A percentile compares a stretch with the other conserved stretches of the same genome.
These are phyloP conservation scores for Rhodotorula sp. DNA, from an alignment of 1,284 basidiomycete genomes.

Conservation along the genomic window DNA sequence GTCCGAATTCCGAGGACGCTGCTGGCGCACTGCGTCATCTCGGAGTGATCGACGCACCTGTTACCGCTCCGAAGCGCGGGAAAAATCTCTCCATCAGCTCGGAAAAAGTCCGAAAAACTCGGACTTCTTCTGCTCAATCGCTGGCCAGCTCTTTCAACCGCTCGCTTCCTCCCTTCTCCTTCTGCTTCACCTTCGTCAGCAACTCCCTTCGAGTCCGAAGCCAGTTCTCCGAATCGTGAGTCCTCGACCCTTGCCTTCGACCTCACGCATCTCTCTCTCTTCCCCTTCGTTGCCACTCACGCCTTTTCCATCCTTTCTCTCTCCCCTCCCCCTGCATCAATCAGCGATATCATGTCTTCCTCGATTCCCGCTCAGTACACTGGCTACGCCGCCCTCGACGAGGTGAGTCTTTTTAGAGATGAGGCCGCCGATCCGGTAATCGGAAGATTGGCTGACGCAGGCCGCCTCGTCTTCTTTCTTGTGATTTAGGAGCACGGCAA, in stretches of 20 bases:
- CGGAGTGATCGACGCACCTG: too few relatives aligned
- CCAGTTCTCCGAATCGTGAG: neutral
- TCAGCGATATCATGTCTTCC: slow-evolving; percentile 11
- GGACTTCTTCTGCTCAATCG: neutral
- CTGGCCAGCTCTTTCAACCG: neutral
- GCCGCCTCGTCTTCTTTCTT: too few relatives aligned
- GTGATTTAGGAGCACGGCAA: slow-evolving; percentile 15
- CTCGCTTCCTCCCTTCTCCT: neutral
- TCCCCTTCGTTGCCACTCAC: neutral
- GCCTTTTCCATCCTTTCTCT: neutral
- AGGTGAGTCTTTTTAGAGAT: slow-evolving; percentile 18
- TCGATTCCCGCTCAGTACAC: slow-evolving; percentile 35
- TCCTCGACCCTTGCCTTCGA: neutral
- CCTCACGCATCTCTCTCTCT: neutral
- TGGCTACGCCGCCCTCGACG: slow-evolving; percentile 33
- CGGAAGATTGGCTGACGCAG: too few relatives aligned
- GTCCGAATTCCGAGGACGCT: too few relatives aligned
- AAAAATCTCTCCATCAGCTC: neutral
- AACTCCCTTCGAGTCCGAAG: neutral
- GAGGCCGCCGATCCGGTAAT: too few relatives aligned
- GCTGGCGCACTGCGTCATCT: too few relatives aligned
- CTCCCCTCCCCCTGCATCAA: neutral
- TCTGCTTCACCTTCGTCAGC: neutral
- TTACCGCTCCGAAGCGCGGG: neutral
- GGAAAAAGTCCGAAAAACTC: neutral